Evolutionary conservation across 768 basidiomycete genomes (phyloP).

Genomic region (Naganishia onofrii): DNA sequence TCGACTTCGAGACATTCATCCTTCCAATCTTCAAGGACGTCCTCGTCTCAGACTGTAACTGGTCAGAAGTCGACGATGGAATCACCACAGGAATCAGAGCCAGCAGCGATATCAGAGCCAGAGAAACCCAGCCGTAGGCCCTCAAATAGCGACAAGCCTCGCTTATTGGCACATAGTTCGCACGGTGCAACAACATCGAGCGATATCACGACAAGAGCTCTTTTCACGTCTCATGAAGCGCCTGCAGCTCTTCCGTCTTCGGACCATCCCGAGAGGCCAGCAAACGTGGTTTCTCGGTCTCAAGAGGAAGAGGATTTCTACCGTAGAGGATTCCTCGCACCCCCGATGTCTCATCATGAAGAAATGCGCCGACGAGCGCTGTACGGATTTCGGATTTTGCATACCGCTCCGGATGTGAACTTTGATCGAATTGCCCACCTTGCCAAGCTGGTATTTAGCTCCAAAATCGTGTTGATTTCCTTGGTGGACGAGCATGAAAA

Average conservation of each 20-base stretch:
- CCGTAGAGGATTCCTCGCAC: conserved; percentile 58
- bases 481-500: conserved; percentile 80
- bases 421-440: conserved; percentile 93
- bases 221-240: conserved; percentile 25
- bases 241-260: conserved; percentile 1
- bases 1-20: conserved; percentile 7
- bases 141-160: conserved; percentile 26
- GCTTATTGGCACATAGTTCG: conserved; percentile 31
- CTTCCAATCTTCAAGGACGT: conserved; percentile 24
- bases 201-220: conserved; percentile 15
- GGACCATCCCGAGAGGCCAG: conserved; percentile 20
- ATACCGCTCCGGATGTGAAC: conserved; percentile 78
- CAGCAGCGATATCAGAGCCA: background rate
- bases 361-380: conserved; percentile 75
- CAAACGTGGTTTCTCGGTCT: background rate
- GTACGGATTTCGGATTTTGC: conserved; percentile 88
- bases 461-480: conserved; percentile 77
- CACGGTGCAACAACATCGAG: conserved; percentile 23
- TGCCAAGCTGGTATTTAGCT: conserved; percentile 86
- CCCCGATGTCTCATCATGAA: conserved; percentile 83
- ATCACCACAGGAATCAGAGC: background rate
- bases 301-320: conserved; percentile 39
- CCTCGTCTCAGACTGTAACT: conserved; percentile 42
- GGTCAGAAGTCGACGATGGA: background rate
- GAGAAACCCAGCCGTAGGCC: background rate